Percentiles rank a stretch among this genome's conserved stretches.
phyloP scores from a whole-genome alignment of 208 protist species.

The Leishmania guyanensis region DNA sequence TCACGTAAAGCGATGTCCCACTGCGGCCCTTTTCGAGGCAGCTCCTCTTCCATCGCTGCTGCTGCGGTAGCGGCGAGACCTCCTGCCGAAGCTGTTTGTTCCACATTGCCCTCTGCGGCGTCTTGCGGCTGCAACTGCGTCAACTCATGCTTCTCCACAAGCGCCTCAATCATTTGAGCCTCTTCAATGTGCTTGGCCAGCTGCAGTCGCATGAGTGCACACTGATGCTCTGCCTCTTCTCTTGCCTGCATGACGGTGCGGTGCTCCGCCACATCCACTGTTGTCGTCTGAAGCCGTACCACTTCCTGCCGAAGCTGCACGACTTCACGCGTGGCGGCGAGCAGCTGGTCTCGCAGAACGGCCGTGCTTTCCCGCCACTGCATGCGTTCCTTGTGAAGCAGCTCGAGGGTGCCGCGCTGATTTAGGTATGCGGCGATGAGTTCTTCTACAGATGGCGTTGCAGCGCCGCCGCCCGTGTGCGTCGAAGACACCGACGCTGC shows the following conservation, averaged over 20 bases:
- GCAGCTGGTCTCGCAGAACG: constrained; percentile 30
- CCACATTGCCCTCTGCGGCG: not conserved
- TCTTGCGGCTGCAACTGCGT: constrained; percentile 6
- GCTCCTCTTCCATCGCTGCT: not conserved
- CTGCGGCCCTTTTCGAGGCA: constrained; percentile 26
- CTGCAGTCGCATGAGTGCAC: constrained; percentile 36
- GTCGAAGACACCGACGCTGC: not conserved
- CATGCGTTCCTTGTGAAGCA: constrained; percentile 45
- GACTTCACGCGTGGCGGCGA: constrained; percentile 51
- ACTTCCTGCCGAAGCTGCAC: constrained; percentile 42
- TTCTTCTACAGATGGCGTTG: constrained; percentile 14
- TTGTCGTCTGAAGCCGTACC: constrained; percentile 36
- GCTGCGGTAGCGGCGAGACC: not conserved
- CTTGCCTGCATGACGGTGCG: constrained; percentile 27
- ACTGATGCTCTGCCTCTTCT: constrained; percentile 38
- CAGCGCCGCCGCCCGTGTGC: not conserved
- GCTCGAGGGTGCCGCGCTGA: constrained; percentile 23
- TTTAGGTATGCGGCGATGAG: constrained; percentile 34
- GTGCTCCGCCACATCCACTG: constrained; percentile 40
- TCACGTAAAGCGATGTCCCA: constrained; percentile 28
- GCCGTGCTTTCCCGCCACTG: constrained; percentile 25
- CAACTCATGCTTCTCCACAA: constrained; percentile 13
- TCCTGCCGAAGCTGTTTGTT: not conserved
- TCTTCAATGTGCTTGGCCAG: constrained; percentile 33
- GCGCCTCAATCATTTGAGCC: constrained; percentile 15